Evolutionary conservation across 768 basidiomycete species (phyloP), one percentile per base, ranked within the genome.

Genomic region (Harrya chromipes): DNA sequence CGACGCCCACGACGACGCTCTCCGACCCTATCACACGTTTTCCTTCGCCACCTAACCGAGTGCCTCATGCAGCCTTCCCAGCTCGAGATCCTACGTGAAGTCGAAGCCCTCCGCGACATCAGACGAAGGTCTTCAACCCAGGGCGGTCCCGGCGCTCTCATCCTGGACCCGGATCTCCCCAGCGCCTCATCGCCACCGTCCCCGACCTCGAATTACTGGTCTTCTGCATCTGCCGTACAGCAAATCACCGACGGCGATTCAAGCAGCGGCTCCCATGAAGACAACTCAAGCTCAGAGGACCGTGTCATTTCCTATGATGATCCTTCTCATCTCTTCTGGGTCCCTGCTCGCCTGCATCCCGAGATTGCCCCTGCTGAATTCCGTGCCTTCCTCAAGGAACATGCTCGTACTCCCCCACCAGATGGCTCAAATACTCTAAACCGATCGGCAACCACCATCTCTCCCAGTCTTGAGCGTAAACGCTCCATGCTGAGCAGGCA

Each of bases 331-430:
- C 82, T 97, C 56, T 98, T 98, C 77, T 99, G 97, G 97, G 93
- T 99, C 24, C 97, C 97, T 46, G 97, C 97, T 14, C 82, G 87
- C 50, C 76, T 97, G 31, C 97, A 98, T 66, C 97, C 97, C 26
- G 97, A 99, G 74, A 90, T 99, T 62, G 95, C 94, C 0, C 97
- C 97, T 20, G 87, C 84, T 40, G 94, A 98, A 69, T 99, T 99
- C 69, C 82, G 91, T 44, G 87, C 85, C 11, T 97, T 99, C 66
- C 82, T 99, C 58, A 90, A 94, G 67, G 90, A 95, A 60, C 97
- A 98, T 71, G 80, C 93, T 11, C 81, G 85, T 52, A 69, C 78
- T 8, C 77, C 79, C 39, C 68, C 80, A 33, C 68, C 75, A 23
- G 83, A 82, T 53, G 80, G 74, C 55, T 65, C 64, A n/a, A 62